These are phyloP conservation scores for Coprinopsis marcescibilis DNA, from an alignment of 768 basidiomycete genomes.

Conservation along the genomic window DNA sequence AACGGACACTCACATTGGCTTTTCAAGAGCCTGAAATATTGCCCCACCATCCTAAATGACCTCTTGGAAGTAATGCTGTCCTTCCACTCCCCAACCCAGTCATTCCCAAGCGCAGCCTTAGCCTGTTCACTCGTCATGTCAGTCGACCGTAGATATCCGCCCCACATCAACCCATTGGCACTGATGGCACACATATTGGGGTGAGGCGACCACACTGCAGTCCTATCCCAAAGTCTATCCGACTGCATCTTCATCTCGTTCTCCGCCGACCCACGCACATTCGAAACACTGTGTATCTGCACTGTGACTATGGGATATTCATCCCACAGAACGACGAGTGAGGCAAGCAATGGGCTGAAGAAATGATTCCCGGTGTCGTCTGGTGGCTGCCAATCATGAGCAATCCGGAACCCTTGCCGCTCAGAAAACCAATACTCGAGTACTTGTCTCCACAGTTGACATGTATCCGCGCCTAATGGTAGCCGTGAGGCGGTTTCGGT, in stretches of 20 bases:
- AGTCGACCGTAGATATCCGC: conserved; percentile 14
- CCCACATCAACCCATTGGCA: conserved; percentile 13
- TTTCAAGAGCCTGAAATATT: not conserved
- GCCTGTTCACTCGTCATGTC: conserved; percentile 13
- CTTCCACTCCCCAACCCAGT: not conserved
- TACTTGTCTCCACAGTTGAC: conserved; percentile 15
- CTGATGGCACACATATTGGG: conserved; percentile 14
- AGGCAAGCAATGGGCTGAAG: not conserved
- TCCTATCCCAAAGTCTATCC: conserved; percentile 11
- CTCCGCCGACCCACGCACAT: not conserved
- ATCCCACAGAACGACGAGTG: conserved; percentile 3
- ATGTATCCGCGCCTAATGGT: not conserved
- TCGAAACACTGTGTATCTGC: conserved; percentile 8
- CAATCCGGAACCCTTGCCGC: conserved; percentile 11
- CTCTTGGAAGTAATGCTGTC: not conserved
- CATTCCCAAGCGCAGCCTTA: not conserved
- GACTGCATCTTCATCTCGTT: conserved; percentile 2
- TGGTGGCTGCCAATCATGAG: conserved; percentile 11
- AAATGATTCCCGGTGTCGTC: conserved; percentile 1
- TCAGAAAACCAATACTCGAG: conserved; percentile 17
- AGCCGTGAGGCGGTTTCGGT: not conserved
- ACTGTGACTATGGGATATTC: conserved; percentile 13
- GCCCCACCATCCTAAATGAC: not conserved
- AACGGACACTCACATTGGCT: not conserved
- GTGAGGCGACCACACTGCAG: conserved; percentile 13